Evolutionary conservation across 768 basidiomycete species (phyloP).

Genomic region (Amanita jacksonii): DNA sequence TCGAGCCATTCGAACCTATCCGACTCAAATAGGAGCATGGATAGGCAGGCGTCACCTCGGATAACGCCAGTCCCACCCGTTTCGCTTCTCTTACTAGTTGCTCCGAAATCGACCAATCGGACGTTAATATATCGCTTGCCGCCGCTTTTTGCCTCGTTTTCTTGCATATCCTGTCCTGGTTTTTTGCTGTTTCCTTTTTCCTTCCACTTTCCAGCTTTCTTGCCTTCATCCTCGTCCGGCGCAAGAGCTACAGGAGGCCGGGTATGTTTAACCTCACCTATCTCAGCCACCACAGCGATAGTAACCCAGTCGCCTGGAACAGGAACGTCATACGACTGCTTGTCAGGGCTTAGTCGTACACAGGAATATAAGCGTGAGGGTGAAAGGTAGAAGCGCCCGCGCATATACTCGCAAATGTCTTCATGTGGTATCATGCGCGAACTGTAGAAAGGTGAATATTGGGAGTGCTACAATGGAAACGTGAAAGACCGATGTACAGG

Average conservation of each 20-base stretch:
- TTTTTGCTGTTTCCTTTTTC: conserved; percentile 25
- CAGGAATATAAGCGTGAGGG: conserved; percentile 86
- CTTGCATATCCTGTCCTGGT: conserved; percentile 18
- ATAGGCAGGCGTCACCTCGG: conserved; percentile 77
- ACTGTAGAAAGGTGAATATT: conserved; percentile 30
- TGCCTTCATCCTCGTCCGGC: conserved; percentile 33
- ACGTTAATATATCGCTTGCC: conserved; percentile 82
- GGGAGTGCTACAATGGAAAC: conserved; percentile 1
- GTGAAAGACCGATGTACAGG: conserved; percentile 39
- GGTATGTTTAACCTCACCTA: conserved; percentile 68
- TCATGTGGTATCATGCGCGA: conserved; percentile 67
- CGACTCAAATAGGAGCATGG: conserved; percentile 82
- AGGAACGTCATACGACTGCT: conserved; percentile 84
- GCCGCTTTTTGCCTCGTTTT: conserved; percentile 35
- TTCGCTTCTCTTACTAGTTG: conserved; percentile 42
- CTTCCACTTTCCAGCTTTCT: conserved; percentile 19
- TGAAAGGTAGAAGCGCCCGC: conserved; percentile 78
- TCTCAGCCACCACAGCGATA: conserved; percentile 90
- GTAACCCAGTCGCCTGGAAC: conserved; percentile 92
- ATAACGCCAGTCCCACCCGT: conserved; percentile 48
- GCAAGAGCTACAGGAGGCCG: conserved; percentile 52
- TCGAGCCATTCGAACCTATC: conserved; percentile 46
- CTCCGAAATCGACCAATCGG: conserved; percentile 76
- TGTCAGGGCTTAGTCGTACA: conserved; percentile 65
- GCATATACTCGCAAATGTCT: conserved; percentile 70